phyloP scores from a whole-genome alignment of 495 filamentous ascomycete genomes.

The Trichoderma reesei region DNA sequence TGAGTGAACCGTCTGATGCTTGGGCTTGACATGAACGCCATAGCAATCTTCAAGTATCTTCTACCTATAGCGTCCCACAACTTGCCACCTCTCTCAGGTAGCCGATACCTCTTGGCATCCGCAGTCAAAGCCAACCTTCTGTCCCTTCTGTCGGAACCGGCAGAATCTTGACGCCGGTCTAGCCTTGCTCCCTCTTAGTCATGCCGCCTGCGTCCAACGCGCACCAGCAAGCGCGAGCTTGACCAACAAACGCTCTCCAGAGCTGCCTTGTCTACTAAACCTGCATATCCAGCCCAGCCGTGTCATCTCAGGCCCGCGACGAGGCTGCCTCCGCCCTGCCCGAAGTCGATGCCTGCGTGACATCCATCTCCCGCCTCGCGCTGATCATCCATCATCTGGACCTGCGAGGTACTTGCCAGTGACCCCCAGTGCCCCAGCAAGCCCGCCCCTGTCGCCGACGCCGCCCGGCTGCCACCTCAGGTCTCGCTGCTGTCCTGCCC shows the following conservation, averaged over 20 bases:
- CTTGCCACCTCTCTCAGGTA: not conserved
- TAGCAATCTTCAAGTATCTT: no score
- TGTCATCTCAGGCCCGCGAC: not conserved
- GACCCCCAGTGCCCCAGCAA: not conserved
- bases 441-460: not conserved
- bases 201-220: not conserved
- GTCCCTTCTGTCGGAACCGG: not conserved
- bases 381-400: no score
- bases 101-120: not conserved
- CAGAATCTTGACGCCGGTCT: slow-evolving; percentile 3
- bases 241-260: not conserved
- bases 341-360: not conserved
- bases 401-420: no score
- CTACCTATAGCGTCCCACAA: no score
- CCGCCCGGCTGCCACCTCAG: not conserved
- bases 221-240: not conserved
- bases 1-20: no score
- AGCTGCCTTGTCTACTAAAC: not conserved
- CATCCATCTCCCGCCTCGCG: no score
- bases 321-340: not conserved
- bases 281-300: not conserved
- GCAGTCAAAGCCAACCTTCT: not conserved
- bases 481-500: not conserved
- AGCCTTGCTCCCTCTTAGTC: not conserved
- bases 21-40: no score